Conservation (phyloP, 257 asterid genomes). For the Eucommia ulmoides region DNA sequence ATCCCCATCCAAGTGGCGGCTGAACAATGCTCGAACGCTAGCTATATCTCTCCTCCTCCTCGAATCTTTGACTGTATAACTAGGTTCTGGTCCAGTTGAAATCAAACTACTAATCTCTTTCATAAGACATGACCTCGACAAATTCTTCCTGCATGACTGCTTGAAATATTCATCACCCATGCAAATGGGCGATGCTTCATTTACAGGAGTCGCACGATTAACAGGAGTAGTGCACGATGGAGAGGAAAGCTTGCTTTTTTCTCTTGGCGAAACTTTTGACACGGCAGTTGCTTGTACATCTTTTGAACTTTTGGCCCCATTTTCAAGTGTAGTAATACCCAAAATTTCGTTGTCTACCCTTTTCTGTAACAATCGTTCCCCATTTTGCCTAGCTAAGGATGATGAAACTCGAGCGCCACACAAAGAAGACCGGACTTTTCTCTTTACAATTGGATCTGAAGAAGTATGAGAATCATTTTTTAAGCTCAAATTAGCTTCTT, state of each 20-base stretch:
- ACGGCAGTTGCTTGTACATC: conserved; percentile 18
- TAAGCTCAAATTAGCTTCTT: too few relatives aligned
- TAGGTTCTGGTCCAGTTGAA: conserved; percentile 31
- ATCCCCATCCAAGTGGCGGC: conserved; percentile 52
- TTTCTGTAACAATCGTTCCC: too few relatives aligned
- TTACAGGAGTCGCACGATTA: conserved; percentile 11
- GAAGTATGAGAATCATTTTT: too few relatives aligned
- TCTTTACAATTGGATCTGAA: too few relatives aligned
- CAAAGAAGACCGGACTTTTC: too few relatives aligned
- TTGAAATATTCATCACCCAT: conserved; percentile 19
- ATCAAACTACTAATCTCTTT: conserved; percentile 70
- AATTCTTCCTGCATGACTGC: conserved; percentile 8
- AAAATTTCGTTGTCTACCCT: conserved; percentile 6
- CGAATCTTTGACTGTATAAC: conserved; percentile 43
- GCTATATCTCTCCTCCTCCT: conserved; percentile 32
- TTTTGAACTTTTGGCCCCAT: conserved; percentile 7
- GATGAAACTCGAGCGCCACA: too few relatives aligned
- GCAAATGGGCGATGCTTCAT: conserved; percentile 12
- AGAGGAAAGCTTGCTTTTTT: conserved; percentile 15
- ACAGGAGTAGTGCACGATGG: too few relatives aligned
- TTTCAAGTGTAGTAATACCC: conserved; percentile 10
- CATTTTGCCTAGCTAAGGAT: too few relatives aligned
- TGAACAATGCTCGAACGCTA: conserved; percentile 46
- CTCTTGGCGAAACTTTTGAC: conserved; percentile 11
- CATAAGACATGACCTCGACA: conserved; percentile 37